Evolutionary conservation across 2,329 filamentous ascomycete genomes (phyloP), one percentile per base, ranked within the genome.

Genomic region (Huntiella moniliformis): DNA sequence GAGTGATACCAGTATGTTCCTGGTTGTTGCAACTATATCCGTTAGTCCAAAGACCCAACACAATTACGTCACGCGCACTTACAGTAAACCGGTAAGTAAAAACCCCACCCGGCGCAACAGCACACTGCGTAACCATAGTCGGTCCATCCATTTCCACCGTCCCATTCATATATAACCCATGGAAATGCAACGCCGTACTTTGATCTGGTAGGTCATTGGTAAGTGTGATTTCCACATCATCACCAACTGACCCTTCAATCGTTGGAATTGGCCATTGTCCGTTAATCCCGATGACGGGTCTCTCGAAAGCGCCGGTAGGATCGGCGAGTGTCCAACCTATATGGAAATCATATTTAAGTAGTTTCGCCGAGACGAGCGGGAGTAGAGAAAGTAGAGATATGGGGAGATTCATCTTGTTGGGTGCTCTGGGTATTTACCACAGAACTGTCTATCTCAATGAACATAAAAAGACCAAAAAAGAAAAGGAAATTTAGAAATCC

Each of bases 1-100:
- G 75, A 79, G 57, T 84, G 79, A 53, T 86, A 87, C 82, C 81
- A 86, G 59, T 83, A 86, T 1, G 79, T 82, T 22, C 81, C 82
- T 0, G 77, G 68, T 62, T 83, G 79, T 42, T 74, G 56, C 5
- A 38, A 15, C 37, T 41, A 44, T 12, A 13, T 10, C 12, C 32
- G 31, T 41, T 32, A 48, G 41, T 31, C 12, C 17, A 34, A 7
- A 38, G 33, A 7, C 5, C 4, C 3, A 13, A 17, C 4, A 10
- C 15, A 31, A 32, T n/a, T n/a, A n/a, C n/a, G n/a, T n/a, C 3
- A 17, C 5, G 16, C 17, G 5, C 8, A 44, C 59, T 56, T 56
- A 79, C 73, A 2, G 68, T 78, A 56, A 83, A 82, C 56, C 79
- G 71, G 58, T 83, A 86, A 2, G 70, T 76, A 54, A 85, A 77